Evolutionary conservation across 139 green algal genomes (phyloP).

Genomic region (Micromonas commoda): DNA sequence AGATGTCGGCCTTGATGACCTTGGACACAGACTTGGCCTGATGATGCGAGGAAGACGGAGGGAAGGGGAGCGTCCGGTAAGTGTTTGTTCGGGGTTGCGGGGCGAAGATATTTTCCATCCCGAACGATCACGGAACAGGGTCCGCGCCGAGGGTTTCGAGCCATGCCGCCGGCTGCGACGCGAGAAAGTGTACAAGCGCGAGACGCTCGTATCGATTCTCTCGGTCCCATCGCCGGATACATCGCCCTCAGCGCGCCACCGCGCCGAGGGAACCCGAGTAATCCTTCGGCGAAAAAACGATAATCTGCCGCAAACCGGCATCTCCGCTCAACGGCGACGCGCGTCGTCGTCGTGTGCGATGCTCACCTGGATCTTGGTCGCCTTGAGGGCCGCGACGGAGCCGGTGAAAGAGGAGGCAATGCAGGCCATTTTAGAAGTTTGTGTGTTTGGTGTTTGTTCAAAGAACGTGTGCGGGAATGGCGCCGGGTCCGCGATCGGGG

Average conservation of each 20-base stretch:
- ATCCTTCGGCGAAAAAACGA: no score
- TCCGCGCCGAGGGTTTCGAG: no score
- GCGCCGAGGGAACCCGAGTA: no score
- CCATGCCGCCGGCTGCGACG: no score
- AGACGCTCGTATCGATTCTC: no score
- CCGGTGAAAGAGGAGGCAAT: background rate
- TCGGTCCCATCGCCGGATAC: no score
- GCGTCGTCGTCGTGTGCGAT: background rate
- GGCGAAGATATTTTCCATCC: background rate
- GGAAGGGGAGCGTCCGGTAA: background rate
- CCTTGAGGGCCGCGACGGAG: constrained; percentile 17
- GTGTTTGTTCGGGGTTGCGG: background rate
- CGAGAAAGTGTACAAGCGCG: no score
- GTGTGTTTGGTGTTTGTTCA: background rate
- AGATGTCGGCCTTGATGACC: constrained; percentile 25
- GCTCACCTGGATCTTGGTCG: constrained; percentile 7
- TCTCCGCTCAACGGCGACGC: background rate
- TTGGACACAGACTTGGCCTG: constrained; percentile 24
- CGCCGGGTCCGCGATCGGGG: background rate
- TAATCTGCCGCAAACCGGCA: background rate
- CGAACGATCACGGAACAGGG: background rate
- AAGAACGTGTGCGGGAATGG: background rate
- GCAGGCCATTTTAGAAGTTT: background rate
- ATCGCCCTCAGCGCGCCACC: no score
- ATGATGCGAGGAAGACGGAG: background rate